Conservation (phyloP, 1,139 yeast genomes). For the Saccharomyces hybrid region DNA sequence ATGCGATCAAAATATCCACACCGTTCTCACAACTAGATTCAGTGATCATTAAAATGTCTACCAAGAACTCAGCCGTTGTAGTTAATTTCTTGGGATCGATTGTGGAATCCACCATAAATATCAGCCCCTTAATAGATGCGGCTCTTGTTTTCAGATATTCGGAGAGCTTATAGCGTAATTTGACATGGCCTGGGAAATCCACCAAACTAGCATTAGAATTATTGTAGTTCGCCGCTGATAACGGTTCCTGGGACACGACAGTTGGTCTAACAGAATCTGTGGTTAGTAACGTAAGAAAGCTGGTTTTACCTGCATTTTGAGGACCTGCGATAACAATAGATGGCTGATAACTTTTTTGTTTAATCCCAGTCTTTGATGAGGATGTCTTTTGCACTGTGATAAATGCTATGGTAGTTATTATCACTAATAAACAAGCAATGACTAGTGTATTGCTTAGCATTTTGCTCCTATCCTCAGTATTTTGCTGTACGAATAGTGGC, state of each 20-base stretch:
- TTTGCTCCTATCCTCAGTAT: neutral
- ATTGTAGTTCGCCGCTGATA: constrained; percentile 31
- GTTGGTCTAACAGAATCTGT: constrained; percentile 16
- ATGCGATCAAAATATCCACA: constrained; percentile 63
- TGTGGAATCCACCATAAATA: constrained; percentile 65
- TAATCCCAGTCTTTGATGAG: constrained; percentile 7
- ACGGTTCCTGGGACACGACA: constrained; percentile 34
- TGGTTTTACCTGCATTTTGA: constrained; percentile 68
- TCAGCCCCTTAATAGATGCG: constrained; percentile 47
- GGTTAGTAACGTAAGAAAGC: constrained; percentile 40
- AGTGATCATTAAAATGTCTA: constrained; percentile 48
- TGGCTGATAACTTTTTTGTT: constrained; percentile 36
- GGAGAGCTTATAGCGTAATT: constrained; percentile 48
- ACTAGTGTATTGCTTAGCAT: constrained; percentile 13
- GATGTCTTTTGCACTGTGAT: constrained; percentile 22
- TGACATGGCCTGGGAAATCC: constrained; percentile 84
- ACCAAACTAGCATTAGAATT: constrained; percentile 41
- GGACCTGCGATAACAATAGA: constrained; percentile 69
- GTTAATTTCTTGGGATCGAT: constrained; percentile 39
- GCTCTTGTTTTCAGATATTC: constrained; percentile 40
- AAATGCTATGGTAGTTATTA: constrained; percentile 20
- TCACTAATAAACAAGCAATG: constrained; percentile 19
- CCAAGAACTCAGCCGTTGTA: constrained; percentile 46
- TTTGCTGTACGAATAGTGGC: too few relatives aligned
- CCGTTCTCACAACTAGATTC: constrained; percentile 53